Base-by-base conservation (phyloP, 495 filamentous ascomycete genomes). In the Aspergillus avenaceus region DNA sequence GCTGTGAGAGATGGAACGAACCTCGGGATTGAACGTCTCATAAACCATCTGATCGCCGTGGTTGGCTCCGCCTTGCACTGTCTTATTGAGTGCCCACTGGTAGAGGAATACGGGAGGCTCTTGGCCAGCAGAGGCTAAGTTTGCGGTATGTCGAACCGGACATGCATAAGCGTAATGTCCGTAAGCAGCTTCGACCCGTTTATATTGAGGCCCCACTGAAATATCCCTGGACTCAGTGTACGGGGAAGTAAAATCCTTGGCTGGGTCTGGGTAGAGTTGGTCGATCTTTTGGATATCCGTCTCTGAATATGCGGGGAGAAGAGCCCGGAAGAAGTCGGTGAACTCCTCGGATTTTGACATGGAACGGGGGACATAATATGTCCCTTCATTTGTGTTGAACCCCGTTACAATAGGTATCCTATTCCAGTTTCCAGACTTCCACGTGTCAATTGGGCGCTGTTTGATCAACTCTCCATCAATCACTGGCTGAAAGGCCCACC, bases 401-500 rank as follows among this genome's bases (percentile, higher is more conserved):
- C 84, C 84, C 0, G 81, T 85, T 46, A 87, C 55, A 11, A 86
- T 76, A 16, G 84, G 82, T 19, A 86, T 72, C 49, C 73, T 74
- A 29, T 84, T 72, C 56, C 76, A 78, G 12, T 67, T 55, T 13
- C 72, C 66, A 0, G 76, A 60, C 26, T 70, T 57, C 81, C 80
- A 84, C 8, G 76, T 75, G 14, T 73, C 71, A 23, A 83, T 65
- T 19, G 84, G 83, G 7, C 77, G 68, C 24, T 78, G 74, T 11
- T 74, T 67, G 45, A 87, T 80, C 16, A 82, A 58, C 6, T 76
- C 73, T 11, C 63, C 61, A 53, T 86, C 84, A 50, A 86, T 81
- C 46, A 83, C 82, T 28, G 84, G 83, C 53, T 86, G 83, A 60
- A 85, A 87, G 8, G 83, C 74, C 83, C 83, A 85, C 4, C 81